Evolutionary conservation across 2,329 filamentous ascomycete genomes (phyloP), one percentile per base, ranked within the genome.

Genomic region (Fusarium sp.): DNA sequence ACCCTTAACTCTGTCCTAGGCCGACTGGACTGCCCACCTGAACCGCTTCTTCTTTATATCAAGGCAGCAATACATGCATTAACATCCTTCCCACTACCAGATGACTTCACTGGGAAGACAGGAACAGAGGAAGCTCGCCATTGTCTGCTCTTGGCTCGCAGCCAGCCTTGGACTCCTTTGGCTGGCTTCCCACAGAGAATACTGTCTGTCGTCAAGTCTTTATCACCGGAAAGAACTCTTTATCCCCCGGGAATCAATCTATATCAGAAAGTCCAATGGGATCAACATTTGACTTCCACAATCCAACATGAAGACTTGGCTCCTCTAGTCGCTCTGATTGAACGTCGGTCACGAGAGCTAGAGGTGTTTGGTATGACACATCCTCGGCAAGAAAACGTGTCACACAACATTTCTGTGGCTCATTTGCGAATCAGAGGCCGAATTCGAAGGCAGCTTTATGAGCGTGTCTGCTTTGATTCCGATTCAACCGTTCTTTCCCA

Each of bases 61-160:
- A 91, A 89, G 69, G 88, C 88, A 0, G 75, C 84, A 6, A 74
- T 89, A 1, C 90, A 92, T 71, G 90, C 89, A 0, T 76, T 84
- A 6, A 92, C 90, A 0, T 89, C 89, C 0, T 87, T 84, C 33
- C 70, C 84, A 0, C 36, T 91, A 0, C 84, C 87, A 0, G 90
- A 92, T 70, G 76, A 80, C 0, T 79, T 92, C 0, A 91, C 89
- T 0, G 78, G 82, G 0, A 80, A 83, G 0, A 91, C 88, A 0
- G 90, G 90, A 0, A 84, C 83, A 0, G 89, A 92, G 70, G 88
- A 91, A 74, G 84, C 88, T 0, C 61, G 89, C 0, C 76, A 81
- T 3, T 82, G 80, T 28, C 76, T 91, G 0, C 70, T 75, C 4
- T 46, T 36, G 1, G 1, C 52, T 14, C 7, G 77, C 3, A 85